Evolutionary conservation across 108 stramenopile species (phyloP), one percentile per base, ranked within the genome.

Genomic region (Skeletonema costatum): DNA sequence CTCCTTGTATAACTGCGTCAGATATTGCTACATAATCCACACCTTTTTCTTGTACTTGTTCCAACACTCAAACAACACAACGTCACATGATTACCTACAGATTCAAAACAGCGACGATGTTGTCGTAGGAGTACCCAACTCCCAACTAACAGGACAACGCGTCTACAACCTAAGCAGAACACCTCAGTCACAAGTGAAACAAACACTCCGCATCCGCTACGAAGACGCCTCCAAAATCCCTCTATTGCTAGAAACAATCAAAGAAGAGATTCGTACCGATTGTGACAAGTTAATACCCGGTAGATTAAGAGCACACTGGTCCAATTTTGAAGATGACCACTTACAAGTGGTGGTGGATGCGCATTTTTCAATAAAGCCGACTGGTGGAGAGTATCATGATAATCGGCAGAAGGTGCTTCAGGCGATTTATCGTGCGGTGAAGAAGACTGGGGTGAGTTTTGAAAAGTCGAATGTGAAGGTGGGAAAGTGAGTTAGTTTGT

Each of bases 251-350:
- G 74, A 87, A 13, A 76, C 77, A 31, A 91, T 93, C 66, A 93
- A 93, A 70, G 62, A 66, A 42, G 87, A 93, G 67, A 88, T 93
- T 19, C 73, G 67, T 21, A 42, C 73, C 19, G 56, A 60, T 19
- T 90, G 88, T 69, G 89, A 88, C 9, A 72, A 78, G 36, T 53
- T 93, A 2, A 87, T 93, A 33, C 82, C 87, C 3, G 92, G 90
- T 70, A 89, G 90, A 3, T 91, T 91, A 38, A 84, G 88, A 16
- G 84, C 73, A 31, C 82, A 78, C 17, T 90, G 87, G 87, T 73
- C 74, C 10, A 76, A 77, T 30, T 89, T 78, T 68, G 77, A 76
- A 64, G 73, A 84, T 11, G 87, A 87, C 64, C 80, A 84, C 60
- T 59, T 91, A 19, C 82, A 86, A 50, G 89, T 90, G 1, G 76